A percentile compares a stretch with the other conserved stretches of the same genome.
Conservation (phyloP, 2,329 filamentous ascomycete genomes). For the Alternaria tenuissima region DNA sequence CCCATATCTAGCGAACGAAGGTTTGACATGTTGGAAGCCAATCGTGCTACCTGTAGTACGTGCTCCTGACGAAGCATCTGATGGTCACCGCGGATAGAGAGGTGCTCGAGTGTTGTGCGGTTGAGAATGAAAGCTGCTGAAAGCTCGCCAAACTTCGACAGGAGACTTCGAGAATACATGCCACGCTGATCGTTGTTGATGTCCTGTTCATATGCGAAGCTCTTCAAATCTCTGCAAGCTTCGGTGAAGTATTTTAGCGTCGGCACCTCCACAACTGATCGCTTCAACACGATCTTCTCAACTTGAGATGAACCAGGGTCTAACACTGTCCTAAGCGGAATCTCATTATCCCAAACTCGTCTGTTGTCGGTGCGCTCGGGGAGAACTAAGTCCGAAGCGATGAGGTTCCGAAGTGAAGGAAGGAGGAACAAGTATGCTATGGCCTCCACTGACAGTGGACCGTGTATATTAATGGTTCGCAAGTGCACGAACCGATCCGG, state of each 20-base stretch:
- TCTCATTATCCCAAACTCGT: slow-evolving; percentile 4
- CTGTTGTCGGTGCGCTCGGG: neutral
- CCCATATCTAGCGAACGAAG: slow-evolving; percentile 15
- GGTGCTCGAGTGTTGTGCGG: slow-evolving; percentile 3
- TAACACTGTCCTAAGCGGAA: slow-evolving; percentile 8
- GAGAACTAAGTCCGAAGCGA: slow-evolving; percentile 3
- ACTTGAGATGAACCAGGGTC: neutral
- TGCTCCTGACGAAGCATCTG: slow-evolving; percentile 8
- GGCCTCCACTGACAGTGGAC: slow-evolving; percentile 9
- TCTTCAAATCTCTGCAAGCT: slow-evolving; percentile 9
- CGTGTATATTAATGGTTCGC: slow-evolving; percentile 6
- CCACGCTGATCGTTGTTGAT: slow-evolving; percentile 8
- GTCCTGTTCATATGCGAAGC: slow-evolving; percentile 13
- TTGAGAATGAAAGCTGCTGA: neutral
- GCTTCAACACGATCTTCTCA: slow-evolving; percentile 11
- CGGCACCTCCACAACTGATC: slow-evolving; percentile 2
- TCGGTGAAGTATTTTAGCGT: slow-evolving; percentile 7
- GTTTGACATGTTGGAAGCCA: slow-evolving; percentile 5
- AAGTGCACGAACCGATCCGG: neutral
- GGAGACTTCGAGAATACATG: neutral
- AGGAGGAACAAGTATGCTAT: slow-evolving; percentile 13
- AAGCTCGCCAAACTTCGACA: slow-evolving; percentile 2
- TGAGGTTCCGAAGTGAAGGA: slow-evolving; percentile 7
- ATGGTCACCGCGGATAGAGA: slow-evolving; percentile 10
- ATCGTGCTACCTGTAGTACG: slow-evolving; percentile 9